A percentile compares a stretch with the other conserved stretches of the same genome.
phyloP scores from a whole-genome alignment of 2,329 filamentous ascomycete genomes.

The Fusarium chlamydosporum region DNA sequence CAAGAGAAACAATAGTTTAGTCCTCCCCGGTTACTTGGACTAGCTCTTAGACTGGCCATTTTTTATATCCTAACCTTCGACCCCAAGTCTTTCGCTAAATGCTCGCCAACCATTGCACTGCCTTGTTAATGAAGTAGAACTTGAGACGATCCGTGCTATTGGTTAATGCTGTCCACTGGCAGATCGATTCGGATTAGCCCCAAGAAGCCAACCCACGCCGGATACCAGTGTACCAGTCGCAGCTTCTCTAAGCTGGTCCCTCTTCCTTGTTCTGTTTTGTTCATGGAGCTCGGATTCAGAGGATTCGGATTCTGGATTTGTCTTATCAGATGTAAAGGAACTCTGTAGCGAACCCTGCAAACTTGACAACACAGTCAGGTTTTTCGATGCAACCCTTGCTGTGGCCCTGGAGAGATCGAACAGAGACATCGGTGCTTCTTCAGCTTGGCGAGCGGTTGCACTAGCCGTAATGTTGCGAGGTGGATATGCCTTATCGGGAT shows the following conservation, averaged over 20 bases:
- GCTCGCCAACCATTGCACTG: no score
- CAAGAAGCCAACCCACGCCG: conserved; percentile 77
- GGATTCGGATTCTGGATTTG: conserved; percentile 39
- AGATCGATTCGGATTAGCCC: conserved; percentile 60
- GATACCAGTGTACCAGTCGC: conserved; percentile 77
- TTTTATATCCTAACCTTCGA: no score
- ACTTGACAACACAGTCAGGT: conserved; percentile 69
- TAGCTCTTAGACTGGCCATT: no score
- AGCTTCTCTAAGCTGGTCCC: conserved; percentile 78
- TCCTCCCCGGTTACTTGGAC: no score
- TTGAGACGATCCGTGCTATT: not conserved
- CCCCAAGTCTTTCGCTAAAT: no score
- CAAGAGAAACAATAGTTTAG: no score
- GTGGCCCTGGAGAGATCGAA: conserved; percentile 75
- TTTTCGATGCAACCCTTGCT: conserved; percentile 70
- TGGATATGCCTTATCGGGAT: conserved; percentile 45
- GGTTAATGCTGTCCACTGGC: conserved; percentile 25
- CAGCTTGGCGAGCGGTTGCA: conserved; percentile 56
- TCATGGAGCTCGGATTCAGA: conserved; percentile 49
- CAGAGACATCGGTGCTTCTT: conserved; percentile 74
- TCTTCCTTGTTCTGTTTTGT: conserved; percentile 69
- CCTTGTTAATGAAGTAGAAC: not conserved
- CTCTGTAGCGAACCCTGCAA: conserved; percentile 57
- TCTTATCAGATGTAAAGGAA: conserved; percentile 33
- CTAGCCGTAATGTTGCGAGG: conserved; percentile 55